Percentiles rank a stretch among this genome's conserved stretches.
Conservation (phyloP, 805 yeast species). For the Candida easanensis region DNA sequence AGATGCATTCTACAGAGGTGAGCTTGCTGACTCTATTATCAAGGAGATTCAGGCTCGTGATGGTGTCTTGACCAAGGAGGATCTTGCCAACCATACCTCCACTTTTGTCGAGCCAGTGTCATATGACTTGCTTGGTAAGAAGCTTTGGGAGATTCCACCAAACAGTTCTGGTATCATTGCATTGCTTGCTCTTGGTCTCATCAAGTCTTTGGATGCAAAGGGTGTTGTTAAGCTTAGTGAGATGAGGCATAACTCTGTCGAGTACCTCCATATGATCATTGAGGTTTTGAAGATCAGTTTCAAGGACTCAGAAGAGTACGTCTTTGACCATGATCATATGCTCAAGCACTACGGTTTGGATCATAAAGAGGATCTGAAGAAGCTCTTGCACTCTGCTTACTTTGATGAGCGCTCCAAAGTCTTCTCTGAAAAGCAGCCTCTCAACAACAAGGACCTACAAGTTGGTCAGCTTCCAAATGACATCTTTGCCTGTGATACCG, state of each 20-base stretch:
- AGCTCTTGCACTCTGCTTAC: constrained; percentile 46
- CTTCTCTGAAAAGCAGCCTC: constrained; percentile 39
- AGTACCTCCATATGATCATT: constrained; percentile 64
- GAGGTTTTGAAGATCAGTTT: constrained; percentile 73
- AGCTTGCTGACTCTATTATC: constrained; percentile 64
- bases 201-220: constrained; percentile 48
- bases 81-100: constrained; percentile 55
- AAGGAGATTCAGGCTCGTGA: constrained; percentile 49
- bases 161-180: constrained; percentile 83
- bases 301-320: constrained; percentile 71
- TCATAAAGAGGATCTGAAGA: constrained; percentile 26
- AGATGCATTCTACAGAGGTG: constrained; percentile 67
- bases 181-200: constrained; percentile 62
- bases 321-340: constrained; percentile 55
- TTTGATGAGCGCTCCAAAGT: constrained; percentile 47
- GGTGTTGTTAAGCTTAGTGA: constrained; percentile 41
- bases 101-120: constrained; percentile 64
- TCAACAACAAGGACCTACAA: constrained; percentile 40
- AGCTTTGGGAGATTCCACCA: constrained; percentile 82
- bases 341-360: constrained; percentile 31
- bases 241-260: constrained; percentile 63
- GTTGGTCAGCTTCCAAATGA: constrained; percentile 56
- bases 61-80: constrained; percentile 55
- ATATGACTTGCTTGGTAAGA: constrained; percentile 48
- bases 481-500: constrained; percentile 62